Conservation (phyloP, 805 yeast genomes). For the Millerozyma acaciae region DNA sequence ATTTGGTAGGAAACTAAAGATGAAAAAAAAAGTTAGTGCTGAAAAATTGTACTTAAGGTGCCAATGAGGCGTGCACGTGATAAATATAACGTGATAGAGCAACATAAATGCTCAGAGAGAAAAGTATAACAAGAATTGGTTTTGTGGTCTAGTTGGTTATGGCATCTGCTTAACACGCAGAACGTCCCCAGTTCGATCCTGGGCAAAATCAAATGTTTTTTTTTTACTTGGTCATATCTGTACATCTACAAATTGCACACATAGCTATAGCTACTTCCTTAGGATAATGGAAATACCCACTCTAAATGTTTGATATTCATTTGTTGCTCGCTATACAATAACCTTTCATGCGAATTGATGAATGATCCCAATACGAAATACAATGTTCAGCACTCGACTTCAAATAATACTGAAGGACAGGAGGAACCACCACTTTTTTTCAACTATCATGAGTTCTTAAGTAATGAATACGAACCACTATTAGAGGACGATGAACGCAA, state of each 20-base stretch:
- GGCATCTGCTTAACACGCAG: conserved; percentile 99
- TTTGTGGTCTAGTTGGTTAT: conserved; percentile 98
- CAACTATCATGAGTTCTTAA: conserved; percentile 64
- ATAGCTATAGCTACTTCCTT: too few relatives aligned
- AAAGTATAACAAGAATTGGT: conserved; percentile 4
- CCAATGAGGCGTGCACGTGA: too few relatives aligned
- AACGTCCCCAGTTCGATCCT: conserved; percentile 99
- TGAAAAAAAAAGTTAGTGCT: too few relatives aligned
- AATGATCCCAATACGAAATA: conserved; percentile 20
- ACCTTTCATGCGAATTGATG: conserved; percentile 11
- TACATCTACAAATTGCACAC: too few relatives aligned
- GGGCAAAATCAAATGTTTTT: conserved; percentile 85
- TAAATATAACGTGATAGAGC: too few relatives aligned
- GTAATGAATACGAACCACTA: conserved; percentile 22
- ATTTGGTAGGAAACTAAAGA: too few relatives aligned
- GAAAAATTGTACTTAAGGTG: too few relatives aligned
- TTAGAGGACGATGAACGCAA: conserved; percentile 13
- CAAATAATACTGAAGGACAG: not conserved
- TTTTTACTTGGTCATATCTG: not conserved
- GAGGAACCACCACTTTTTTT: conserved; percentile 37
- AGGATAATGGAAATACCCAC: too few relatives aligned
- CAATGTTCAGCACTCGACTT: conserved; percentile 6
- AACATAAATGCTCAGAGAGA: too few relatives aligned
- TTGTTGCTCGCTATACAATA: too few relatives aligned
- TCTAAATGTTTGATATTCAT: too few relatives aligned